A percentile compares a stretch with the other conserved stretches of the same genome.
phyloP scores from a whole-genome alignment of 75 land plant species.

The Ceratopteris richardii region DNA sequence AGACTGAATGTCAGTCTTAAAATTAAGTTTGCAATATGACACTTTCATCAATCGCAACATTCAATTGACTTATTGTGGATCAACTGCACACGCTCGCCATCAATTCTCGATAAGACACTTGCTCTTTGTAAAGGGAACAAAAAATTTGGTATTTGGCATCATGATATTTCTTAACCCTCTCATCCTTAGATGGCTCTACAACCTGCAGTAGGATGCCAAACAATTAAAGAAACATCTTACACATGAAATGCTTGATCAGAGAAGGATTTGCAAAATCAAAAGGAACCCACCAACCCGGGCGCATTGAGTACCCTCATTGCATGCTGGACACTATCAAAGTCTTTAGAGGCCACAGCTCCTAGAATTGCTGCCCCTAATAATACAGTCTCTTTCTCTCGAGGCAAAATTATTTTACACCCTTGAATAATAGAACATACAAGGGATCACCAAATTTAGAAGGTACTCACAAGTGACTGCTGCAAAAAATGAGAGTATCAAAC shows the following conservation, averaged over 20 bases:
- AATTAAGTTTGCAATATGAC: neutral
- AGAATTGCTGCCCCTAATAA: constrained; percentile 88
- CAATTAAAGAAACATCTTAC: neutral
- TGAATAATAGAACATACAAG: neutral
- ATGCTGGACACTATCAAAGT: constrained; percentile 46
- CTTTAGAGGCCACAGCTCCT: constrained; percentile 88
- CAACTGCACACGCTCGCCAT: constrained; percentile 40
- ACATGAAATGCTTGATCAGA: neutral
- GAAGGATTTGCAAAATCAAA: neutral
- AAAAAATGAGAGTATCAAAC: neutral
- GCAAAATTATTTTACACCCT: constrained; percentile 83
- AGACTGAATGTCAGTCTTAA: neutral
- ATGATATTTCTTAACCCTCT: constrained; percentile 83
- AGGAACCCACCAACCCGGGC: constrained; percentile 78
- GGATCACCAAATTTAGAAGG: no score
- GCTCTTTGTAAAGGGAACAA: constrained; percentile 69
- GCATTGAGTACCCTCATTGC: constrained; percentile 91
- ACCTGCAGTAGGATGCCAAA: constrained; percentile 47
- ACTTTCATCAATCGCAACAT: neutral
- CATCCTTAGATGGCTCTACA: constrained; percentile 71
- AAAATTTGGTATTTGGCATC: constrained; percentile 87
- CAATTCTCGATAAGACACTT: constrained; percentile 51
- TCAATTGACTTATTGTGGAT: neutral
- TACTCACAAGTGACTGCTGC: no score
- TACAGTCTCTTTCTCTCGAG: constrained; percentile 86